phyloP scores from a whole-genome alignment of 1,139 yeast species.

The Hemisphaericaspora xylanilytica region DNA sequence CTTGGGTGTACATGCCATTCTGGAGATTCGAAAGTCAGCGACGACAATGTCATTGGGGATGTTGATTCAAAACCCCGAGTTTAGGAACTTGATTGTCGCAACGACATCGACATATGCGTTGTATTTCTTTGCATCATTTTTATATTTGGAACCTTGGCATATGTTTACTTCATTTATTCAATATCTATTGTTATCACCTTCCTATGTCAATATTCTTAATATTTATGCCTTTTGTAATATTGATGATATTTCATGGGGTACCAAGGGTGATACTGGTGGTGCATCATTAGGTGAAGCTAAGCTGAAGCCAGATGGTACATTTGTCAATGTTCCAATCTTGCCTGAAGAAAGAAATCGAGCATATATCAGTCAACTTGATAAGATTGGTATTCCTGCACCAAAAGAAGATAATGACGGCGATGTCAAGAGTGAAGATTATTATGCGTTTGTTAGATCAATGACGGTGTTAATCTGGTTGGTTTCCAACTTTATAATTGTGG shows the following conservation, averaged over 20 bases:
- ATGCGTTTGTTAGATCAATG: slow-evolving; percentile 77
- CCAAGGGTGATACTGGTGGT: slow-evolving; percentile 48
- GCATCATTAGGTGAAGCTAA: slow-evolving; percentile 53
- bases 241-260: slow-evolving; percentile 53
- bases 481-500: slow-evolving; percentile 67
- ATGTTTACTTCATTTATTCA: slow-evolving; percentile 50
- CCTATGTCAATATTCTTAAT: slow-evolving; percentile 47
- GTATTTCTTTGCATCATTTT: slow-evolving; percentile 45
- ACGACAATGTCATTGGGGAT: slow-evolving; percentile 35
- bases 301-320: slow-evolving; percentile 62
- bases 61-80: slow-evolving; percentile 41
- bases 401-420: slow-evolving; percentile 32
- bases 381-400: slow-evolving; percentile 48
- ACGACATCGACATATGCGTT: slow-evolving; percentile 47
- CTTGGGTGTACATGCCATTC: slow-evolving; percentile 47
- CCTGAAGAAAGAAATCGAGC: slow-evolving; percentile 60
- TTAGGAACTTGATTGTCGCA: slow-evolving; percentile 49
- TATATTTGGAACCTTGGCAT: slow-evolving; percentile 52
- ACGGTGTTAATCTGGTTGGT: slow-evolving; percentile 79
- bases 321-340: slow-evolving; percentile 63
- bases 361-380: slow-evolving; percentile 59
- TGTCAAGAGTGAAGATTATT: slow-evolving; percentile 59
- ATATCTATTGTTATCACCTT: slow-evolving; percentile 46
- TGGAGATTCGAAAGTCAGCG: slow-evolving; percentile 28
- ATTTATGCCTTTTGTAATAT: slow-evolving; percentile 52